These are phyloP conservation scores for Pyronema omphalodes DNA, from an alignment of 495 filamentous ascomycete species.

Conservation along the genomic window DNA sequence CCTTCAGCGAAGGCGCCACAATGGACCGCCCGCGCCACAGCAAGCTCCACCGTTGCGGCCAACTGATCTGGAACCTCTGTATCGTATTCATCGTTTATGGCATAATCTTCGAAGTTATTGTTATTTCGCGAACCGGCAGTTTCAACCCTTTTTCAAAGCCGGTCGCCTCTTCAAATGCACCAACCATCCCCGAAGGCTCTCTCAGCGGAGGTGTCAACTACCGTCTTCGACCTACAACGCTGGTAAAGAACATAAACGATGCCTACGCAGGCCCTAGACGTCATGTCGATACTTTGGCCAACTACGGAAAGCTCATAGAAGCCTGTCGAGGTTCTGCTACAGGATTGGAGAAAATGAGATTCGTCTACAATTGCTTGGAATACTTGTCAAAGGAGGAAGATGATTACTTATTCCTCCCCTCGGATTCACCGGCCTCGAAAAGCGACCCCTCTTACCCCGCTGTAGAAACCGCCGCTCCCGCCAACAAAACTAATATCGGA, in stretches of 20 bases:
- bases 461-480: slow-evolving; percentile 22
- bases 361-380: slow-evolving; percentile 35
- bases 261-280: slow-evolving; percentile 34
- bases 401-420: slow-evolving; percentile 32
- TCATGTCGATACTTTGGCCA: slow-evolving; percentile 33
- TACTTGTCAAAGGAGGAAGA: slow-evolving; percentile 31
- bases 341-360: slow-evolving; percentile 35
- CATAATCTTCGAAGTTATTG: slow-evolving; percentile 21
- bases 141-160: slow-evolving; percentile 18
- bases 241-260: slow-evolving; percentile 31
- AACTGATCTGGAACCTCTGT: slow-evolving; percentile 26
- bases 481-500: slow-evolving; percentile 23
- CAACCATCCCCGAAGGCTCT: slow-evolving; percentile 10
- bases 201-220: slow-evolving; percentile 31
- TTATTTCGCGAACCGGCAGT: slow-evolving; percentile 25
- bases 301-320: slow-evolving; percentile 33
- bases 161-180: slow-evolving; percentile 6
- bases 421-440: slow-evolving; percentile 25
- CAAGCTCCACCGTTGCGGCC: slow-evolving; percentile 24
- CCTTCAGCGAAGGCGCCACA: slow-evolving; percentile 9
- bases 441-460: slow-evolving; percentile 13
- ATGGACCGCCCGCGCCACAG: slow-evolving; percentile 15
- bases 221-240: slow-evolving; percentile 31
- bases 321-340: slow-evolving; percentile 32
- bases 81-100: slow-evolving; percentile 25